Evolutionary conservation across 495 filamentous ascomycete genomes (phyloP).

Genomic region (Trypethelium eluteriae): DNA sequence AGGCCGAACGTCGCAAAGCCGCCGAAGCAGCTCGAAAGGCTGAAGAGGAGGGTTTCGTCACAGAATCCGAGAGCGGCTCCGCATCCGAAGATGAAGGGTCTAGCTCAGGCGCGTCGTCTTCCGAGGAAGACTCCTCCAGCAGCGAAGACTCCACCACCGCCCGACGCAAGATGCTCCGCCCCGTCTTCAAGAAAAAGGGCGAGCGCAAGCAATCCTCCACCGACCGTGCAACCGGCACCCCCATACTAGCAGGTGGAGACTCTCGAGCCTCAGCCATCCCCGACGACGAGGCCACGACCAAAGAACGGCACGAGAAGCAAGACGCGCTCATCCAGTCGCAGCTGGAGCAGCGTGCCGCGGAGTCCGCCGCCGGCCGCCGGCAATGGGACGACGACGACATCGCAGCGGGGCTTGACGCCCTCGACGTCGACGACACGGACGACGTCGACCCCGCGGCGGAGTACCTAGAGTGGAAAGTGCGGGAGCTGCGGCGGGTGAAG

Average conservation of each 20-base stretch:
- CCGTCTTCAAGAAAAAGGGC: slow-evolving; percentile 85
- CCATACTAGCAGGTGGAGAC: slow-evolving; percentile 25
- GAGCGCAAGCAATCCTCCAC: slow-evolving; percentile 47
- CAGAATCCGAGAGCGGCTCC: slow-evolving; percentile 32
- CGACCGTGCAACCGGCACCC: slow-evolving; percentile 23
- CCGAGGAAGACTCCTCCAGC: slow-evolving; percentile 52
- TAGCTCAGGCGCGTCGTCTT: slow-evolving; percentile 19
- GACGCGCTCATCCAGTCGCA: slow-evolving; percentile 82
- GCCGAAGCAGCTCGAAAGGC: slow-evolving; percentile 32
- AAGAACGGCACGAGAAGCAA: slow-evolving; percentile 57
- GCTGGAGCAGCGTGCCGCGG: slow-evolving; percentile 68
- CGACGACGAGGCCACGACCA: slow-evolving; percentile 36
- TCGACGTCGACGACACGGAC: slow-evolving; percentile 76
- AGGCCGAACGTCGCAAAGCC: slow-evolving; percentile 35
- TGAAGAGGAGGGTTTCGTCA: slow-evolving; percentile 44
- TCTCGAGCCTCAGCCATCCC: slow-evolving; percentile 39
- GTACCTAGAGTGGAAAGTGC: slow-evolving; percentile 84
- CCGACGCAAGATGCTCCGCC: slow-evolving; percentile 64
- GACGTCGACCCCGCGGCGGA: slow-evolving; percentile 83
- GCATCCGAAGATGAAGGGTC: slow-evolving; percentile 14
- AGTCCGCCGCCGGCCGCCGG: slow-evolving; percentile 64
- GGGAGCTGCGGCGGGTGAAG: slow-evolving; percentile 81
- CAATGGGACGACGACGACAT: slow-evolving; percentile 81
- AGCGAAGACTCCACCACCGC: slow-evolving; percentile 27
- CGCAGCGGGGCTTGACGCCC: slow-evolving; percentile 42